Conservation (phyloP, 148 eudicot species). For the Silene uniflora region DNA sequence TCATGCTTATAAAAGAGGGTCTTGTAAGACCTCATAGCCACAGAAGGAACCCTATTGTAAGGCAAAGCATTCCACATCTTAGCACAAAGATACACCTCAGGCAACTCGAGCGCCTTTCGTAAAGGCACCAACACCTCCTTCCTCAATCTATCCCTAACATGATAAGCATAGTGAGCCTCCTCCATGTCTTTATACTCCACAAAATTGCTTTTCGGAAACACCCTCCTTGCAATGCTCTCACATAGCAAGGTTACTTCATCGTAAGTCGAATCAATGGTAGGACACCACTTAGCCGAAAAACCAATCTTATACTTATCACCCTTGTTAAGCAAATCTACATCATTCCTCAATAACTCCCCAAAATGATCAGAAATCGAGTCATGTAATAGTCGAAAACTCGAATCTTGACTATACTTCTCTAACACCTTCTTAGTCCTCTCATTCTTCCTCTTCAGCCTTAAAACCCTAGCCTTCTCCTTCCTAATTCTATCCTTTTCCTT, state of each 20-base stretch:
- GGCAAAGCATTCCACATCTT: constrained; percentile 36
- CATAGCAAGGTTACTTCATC: constrained; percentile 20
- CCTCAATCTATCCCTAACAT: constrained; percentile 40
- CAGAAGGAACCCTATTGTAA: constrained; percentile 43
- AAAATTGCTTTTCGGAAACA: constrained; percentile 28
- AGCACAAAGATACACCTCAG: constrained; percentile 44
- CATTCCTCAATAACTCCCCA: constrained; percentile 9
- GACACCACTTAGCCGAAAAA: constrained; percentile 18
- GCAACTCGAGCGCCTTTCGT: constrained; percentile 36
- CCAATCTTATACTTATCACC: constrained; percentile 14
- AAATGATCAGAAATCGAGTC: neutral
- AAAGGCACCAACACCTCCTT: constrained; percentile 55
- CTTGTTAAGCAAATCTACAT: neutral
- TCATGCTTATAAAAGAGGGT: constrained; percentile 29
- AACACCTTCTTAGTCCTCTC: constrained; percentile 6
- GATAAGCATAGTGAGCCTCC: constrained; percentile 41
- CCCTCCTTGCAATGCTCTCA: constrained; percentile 21
- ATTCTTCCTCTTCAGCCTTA: constrained; percentile 13
- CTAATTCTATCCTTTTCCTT: constrained; percentile 5
- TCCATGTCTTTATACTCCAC: constrained; percentile 33
- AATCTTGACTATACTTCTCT: constrained; percentile 9
- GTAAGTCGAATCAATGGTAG: constrained; percentile 16
- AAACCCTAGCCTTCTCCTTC: constrained; percentile 16
- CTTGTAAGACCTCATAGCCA: constrained; percentile 44
- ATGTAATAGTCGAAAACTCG: neutral